Conservation (phyloP, 2,329 filamentous ascomycete species). For the Colletotrichum gloeosporioides region DNA sequence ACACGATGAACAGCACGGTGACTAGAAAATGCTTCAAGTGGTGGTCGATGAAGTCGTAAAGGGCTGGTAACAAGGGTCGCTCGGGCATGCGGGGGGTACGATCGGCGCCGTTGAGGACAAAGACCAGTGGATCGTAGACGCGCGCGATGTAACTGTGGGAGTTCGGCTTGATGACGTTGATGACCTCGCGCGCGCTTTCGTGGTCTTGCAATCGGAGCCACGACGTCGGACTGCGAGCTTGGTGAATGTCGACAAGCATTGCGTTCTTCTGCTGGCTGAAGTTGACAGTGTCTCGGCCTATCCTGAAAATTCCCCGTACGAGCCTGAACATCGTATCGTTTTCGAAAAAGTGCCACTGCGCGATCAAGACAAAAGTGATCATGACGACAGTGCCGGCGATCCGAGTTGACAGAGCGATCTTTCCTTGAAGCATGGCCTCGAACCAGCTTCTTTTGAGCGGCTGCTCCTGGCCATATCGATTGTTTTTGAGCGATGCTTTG, state of each 20-base stretch:
- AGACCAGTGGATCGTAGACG: constrained; percentile 77
- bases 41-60: constrained; percentile 72
- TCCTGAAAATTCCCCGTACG: constrained; percentile 36
- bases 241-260: constrained; percentile 68
- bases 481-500: constrained; percentile 54
- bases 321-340: constrained; percentile 51
- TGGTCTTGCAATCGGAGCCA: constrained; percentile 82
- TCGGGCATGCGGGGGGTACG: constrained; percentile 60
- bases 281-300: constrained; percentile 32
- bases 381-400: constrained; percentile 78
- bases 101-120: constrained; percentile 73
- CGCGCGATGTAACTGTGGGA: constrained; percentile 75
- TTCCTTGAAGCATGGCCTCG: constrained; percentile 67
- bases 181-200: constrained; percentile 77
- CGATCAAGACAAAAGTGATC: constrained; percentile 72
- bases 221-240: constrained; percentile 76
- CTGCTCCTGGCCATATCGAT: constrained; percentile 31
- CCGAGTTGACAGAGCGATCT: constrained; percentile 71
- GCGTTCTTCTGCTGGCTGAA: constrained; percentile 31
- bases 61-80: constrained; percentile 57
- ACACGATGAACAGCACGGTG: constrained; percentile 66
- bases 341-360: constrained; percentile 81
- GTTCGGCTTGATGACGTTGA: constrained; percentile 75
- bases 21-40: constrained; percentile 65
- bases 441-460: constrained; percentile 57